Percentiles rank a stretch among this genome's conserved stretches.
Evolutionary conservation across 805 yeast genomes (phyloP).

Genomic region (Teunomyces lycoperdinae): DNA sequence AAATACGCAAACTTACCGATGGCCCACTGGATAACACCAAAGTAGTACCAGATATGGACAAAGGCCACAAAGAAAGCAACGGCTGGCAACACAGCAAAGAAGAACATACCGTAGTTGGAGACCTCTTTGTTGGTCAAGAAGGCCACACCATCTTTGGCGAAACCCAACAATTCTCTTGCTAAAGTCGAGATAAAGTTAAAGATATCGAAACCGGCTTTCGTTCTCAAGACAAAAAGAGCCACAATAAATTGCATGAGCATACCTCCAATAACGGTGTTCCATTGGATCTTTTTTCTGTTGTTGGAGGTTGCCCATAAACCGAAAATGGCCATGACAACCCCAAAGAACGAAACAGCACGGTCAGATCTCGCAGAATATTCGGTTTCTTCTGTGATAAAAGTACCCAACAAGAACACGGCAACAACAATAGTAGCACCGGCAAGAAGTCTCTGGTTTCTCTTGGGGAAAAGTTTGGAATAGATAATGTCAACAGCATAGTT

Average conservation of each 20-base stretch:
- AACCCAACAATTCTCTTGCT: slow-evolving; percentile 55
- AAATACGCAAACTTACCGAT: slow-evolving; percentile 54
- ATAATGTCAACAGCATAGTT: slow-evolving; percentile 28
- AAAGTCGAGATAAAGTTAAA: slow-evolving; percentile 58
- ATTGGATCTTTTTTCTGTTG: slow-evolving; percentile 44
- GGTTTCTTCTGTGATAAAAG: slow-evolving; percentile 50
- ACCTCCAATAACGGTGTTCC: slow-evolving; percentile 62
- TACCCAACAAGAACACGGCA: slow-evolving; percentile 50
- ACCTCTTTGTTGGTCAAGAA: slow-evolving; percentile 47
- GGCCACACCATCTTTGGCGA: slow-evolving; percentile 60
- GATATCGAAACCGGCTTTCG: slow-evolving; percentile 57
- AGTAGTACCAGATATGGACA: slow-evolving; percentile 58
- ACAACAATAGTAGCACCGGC: slow-evolving; percentile 46
- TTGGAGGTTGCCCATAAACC: slow-evolving; percentile 46
- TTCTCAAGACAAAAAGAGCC: slow-evolving; percentile 60
- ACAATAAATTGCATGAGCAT: slow-evolving; percentile 57
- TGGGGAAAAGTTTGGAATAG: slow-evolving; percentile 40
- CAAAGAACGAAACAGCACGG: slow-evolving; percentile 58
- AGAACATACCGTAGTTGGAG: slow-evolving; percentile 44
- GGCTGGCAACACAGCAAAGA: slow-evolving; percentile 60
- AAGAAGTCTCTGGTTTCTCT: slow-evolving; percentile 35
- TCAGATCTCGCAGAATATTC: slow-evolving; percentile 46
- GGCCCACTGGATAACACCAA: slow-evolving; percentile 59
- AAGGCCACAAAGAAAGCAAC: slow-evolving; percentile 63
- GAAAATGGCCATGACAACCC: slow-evolving; percentile 46